These are phyloP conservation scores for Globisporangium echinulatum DNA, from an alignment of 352 stramenopile genomes.

Conservation along the genomic window DNA sequence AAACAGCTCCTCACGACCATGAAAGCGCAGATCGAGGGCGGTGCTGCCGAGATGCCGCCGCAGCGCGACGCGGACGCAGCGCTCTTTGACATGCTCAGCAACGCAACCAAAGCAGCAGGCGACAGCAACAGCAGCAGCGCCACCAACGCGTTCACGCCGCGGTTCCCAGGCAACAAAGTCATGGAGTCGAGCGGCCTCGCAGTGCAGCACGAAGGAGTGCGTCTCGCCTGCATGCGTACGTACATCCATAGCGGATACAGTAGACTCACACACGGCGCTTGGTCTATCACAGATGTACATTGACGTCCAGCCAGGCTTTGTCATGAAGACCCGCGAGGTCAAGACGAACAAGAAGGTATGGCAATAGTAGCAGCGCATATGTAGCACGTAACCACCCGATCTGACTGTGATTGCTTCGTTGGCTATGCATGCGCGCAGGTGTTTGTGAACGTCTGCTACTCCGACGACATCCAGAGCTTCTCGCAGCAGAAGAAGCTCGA, in stretches of 20 bases:
- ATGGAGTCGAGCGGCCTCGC: slow-evolving; percentile 57
- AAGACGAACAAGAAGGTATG: slow-evolving; percentile 58
- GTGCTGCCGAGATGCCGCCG: slow-evolving; percentile 7
- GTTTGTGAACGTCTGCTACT: slow-evolving; percentile 76
- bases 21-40: slow-evolving; percentile 44
- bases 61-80: slow-evolving; percentile 20
- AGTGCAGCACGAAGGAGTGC: slow-evolving; percentile 53
- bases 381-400: too few species aligned
- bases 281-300: slow-evolving; percentile 48
- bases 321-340: slow-evolving; percentile 67
- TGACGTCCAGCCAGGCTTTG: slow-evolving; percentile 68
- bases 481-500: slow-evolving; percentile 76
- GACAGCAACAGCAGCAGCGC: not conserved
- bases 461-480: slow-evolving; percentile 66
- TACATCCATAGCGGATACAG: not conserved
- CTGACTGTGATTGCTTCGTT: not conserved
- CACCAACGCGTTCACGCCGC: slow-evolving; percentile 39
- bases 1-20: slow-evolving; percentile 56
- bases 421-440: slow-evolving; percentile 20
- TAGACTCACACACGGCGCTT: not conserved
- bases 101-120: slow-evolving; percentile 3
- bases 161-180: slow-evolving; percentile 66
- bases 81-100: slow-evolving; percentile 47
- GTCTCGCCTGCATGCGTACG: not conserved
- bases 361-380: too few species aligned